These are phyloP conservation scores for Neurospora pannonica DNA, from an alignment of 495 filamentous ascomycete genomes.

Conservation along the genomic window DNA sequence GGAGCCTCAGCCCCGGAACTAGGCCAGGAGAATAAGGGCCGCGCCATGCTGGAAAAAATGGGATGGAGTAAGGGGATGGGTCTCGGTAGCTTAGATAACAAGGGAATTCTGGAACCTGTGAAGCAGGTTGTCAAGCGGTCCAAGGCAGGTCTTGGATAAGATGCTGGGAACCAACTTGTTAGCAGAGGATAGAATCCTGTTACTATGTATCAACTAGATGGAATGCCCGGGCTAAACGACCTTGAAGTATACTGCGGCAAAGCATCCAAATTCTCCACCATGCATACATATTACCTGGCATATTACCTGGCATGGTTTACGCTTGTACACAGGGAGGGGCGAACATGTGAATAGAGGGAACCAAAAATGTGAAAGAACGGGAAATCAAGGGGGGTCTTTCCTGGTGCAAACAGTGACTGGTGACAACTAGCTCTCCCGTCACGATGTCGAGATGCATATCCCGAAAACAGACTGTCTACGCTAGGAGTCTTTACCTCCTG, in stretches of 20 bases:
- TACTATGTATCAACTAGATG: background rate
- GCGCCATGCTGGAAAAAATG: conserved; percentile 94
- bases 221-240: background rate
- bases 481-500: background rate
- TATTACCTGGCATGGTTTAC: background rate
- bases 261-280: background rate
- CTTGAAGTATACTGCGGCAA: background rate
- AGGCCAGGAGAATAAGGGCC: conserved; percentile 71
- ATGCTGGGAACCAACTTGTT: background rate
- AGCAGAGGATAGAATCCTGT: background rate
- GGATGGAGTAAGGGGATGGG: conserved; percentile 86
- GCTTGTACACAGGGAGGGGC: background rate
- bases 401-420: background rate
- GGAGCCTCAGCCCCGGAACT: conserved; percentile 78
- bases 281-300: background rate
- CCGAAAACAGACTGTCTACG: background rate
- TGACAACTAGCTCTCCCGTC: background rate
- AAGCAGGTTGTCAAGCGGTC: conserved; percentile 79
- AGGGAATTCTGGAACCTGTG: conserved; percentile 81
- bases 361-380: background rate
- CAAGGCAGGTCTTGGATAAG: conserved; percentile 76
- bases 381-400: background rate
- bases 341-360: background rate
- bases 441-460: background rate
- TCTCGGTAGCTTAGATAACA: conserved; percentile 73